Base-by-base conservation (phyloP, 768 basidiomycete genomes). In the Neoboletus brunneissimus region DNA sequence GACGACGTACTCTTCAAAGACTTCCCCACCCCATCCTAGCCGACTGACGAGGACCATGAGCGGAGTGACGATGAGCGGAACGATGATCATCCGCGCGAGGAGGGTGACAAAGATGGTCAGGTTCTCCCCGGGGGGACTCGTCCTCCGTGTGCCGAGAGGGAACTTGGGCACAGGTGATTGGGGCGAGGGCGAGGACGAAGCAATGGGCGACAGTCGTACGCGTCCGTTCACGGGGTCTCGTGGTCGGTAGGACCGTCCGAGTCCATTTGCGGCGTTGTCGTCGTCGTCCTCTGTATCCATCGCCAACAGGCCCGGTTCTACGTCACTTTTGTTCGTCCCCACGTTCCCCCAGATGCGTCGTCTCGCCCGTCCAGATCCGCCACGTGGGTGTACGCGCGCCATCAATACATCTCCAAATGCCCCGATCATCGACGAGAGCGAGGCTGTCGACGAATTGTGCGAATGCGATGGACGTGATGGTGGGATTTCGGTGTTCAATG, bases 61-160 rank as follows among this genome's bases (percentile, higher is more conserved):
- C 0, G 96, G 97, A 50, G 96, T 76, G 41, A 96, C 73, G 3
- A 94, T 42, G 44, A 87, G 42, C 1, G 95, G 94, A 6, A 90
- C 88, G 59, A 98, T 67, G 29, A 98, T 68, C 96, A 98, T 98
- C 62, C 95, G 76, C 43, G 88, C 81, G 15, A 87, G 40, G n/a
- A 98, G 83, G 3, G 92, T 83, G 15, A 98, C 81, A n/a, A 87
- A 67, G 16, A 98, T 84, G 3, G 94, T 94, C 67, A 79, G 83
- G 29, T 86, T 85, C 78, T 97, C 94, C 3, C 92, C 92, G 1
- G 78, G 77, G 3, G 52, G 56, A 27, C 35, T 54, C 68, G 69
- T 29, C 48, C n/a, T 25, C 15, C 23, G 49, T 11, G 15, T 25
- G 0, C 9, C n/a, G n/a, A n/a, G 49, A 4, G 51, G 9, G 5